Evolutionary conservation across 2,329 filamentous ascomycete species (phyloP).

Genomic region (Hawksworthiomyces lignivorus): DNA sequence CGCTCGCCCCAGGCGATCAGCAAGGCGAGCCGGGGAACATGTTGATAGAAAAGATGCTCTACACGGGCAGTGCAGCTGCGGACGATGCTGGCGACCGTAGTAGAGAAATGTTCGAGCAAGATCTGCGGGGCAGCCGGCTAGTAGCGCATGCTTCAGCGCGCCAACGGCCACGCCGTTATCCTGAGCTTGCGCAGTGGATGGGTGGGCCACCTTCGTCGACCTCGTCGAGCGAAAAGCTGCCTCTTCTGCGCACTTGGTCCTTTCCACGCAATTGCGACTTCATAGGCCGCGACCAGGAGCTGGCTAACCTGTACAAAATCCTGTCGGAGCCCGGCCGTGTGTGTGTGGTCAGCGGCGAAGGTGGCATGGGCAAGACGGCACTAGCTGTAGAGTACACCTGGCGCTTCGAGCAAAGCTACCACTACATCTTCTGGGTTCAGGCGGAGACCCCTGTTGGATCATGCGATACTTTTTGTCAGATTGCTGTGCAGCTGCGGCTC

Average conservation of each 20-base stretch:
- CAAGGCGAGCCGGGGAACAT: conserved; percentile 9
- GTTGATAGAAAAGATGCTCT: conserved; percentile 13
- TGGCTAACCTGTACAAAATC: conserved; percentile 14
- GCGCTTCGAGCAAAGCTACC: conserved; percentile 16
- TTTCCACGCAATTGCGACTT: conserved; percentile 12
- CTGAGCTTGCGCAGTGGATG: neutral
- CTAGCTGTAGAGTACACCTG: conserved; percentile 19
- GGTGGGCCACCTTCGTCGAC: conserved; percentile 6
- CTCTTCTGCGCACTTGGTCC: conserved; percentile 10
- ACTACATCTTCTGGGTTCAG: conserved; percentile 21
- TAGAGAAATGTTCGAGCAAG: neutral
- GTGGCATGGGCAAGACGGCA: conserved; percentile 18
- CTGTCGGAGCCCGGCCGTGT: conserved; percentile 14
- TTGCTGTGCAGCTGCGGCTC: conserved; percentile 13
- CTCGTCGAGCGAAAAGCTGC: conserved; percentile 9
- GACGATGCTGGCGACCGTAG: neutral
- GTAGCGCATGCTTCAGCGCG: too few species aligned
- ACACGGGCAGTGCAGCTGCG: neutral
- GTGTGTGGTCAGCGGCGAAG: conserved; percentile 15
- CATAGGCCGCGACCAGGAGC: conserved; percentile 14
- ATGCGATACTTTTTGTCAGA: conserved; percentile 14
- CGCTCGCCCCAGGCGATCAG: neutral
- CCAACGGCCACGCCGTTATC: too few species aligned
- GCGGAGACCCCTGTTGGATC: conserved; percentile 17
- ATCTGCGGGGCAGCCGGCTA: too few species aligned